Evolutionary conservation across 805 yeast species (phyloP), one percentile per base, ranked within the genome.

Genomic region (Yarrowia porcina): DNA sequence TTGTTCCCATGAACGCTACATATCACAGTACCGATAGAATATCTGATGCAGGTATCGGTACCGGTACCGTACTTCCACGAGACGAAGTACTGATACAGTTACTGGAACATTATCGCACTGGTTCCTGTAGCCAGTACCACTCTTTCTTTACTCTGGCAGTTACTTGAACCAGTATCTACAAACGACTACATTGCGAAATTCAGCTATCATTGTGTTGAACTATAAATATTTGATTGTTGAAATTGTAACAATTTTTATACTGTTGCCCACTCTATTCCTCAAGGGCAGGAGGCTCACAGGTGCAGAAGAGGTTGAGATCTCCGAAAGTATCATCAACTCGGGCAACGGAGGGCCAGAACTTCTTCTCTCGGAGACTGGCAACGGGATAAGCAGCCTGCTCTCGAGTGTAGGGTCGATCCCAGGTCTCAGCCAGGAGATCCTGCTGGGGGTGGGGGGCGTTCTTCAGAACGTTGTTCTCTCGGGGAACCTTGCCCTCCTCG

Each of bases 301-400:
- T 91, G 78, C 99, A 94, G 75, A 92, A 79, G 75, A 93, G 80
- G 76, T 94, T 86, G 82, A 87, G 79, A 73, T 94, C 99, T 67
- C 99, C 99, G 70, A 87, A 93, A 4, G 96, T 88, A 72, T 94
- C 99, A 73, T 94, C 96, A 62, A 93, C 82, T 75, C 99, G 85
- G 11, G 96, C 82, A 45, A 92, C 97, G 0, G 91, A 80, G 38
- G 99, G 98, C 99, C 99, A 94, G 73, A 91, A 88, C 76, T 94
- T 94, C 74, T 86, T 80, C 25, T 79, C 76, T 71, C 82, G 84
- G 72, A 94, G 81, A 71, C 80, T 83, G n/a, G 87, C 83, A 64
- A 90, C 79, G 57, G 99, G 98, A 74, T 84, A 94, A 13, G 94
- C 98, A 9, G 99, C 99, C 74, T 86, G 85, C 72, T 89, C 96